phyloP scores from a whole-genome alignment of 2,329 filamentous ascomycete genomes.

The Clathrospora elynae region DNA sequence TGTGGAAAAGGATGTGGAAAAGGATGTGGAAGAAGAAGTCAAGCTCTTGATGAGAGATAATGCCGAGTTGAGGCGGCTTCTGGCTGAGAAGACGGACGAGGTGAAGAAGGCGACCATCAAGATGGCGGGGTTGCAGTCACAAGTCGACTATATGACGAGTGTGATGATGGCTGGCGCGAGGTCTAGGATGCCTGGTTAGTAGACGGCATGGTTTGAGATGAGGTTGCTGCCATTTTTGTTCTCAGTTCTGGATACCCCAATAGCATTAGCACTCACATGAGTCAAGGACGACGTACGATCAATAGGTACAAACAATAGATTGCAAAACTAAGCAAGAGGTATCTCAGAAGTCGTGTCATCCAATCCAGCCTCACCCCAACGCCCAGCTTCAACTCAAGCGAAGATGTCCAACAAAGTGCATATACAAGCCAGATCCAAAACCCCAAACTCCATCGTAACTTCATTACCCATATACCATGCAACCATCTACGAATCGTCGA shows the following conservation, averaged over 20 bases:
- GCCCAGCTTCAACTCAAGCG: not conserved
- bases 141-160: conserved; percentile 36
- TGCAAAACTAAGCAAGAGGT: conserved; percentile 8
- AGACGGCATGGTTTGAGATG: not conserved
- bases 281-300: not conserved
- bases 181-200: not conserved
- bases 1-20: conserved; percentile 7
- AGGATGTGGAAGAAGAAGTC: conserved; percentile 18
- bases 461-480: too few relatives aligned
- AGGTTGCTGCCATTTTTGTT: too few relatives aligned
- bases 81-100: conserved; percentile 31
- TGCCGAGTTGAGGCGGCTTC: conserved; percentile 23
- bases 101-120: conserved; percentile 34
- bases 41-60: conserved; percentile 33
- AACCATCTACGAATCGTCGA: conserved; percentile 24
- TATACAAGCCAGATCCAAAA: too few relatives aligned
- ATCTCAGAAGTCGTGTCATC: conserved; percentile 9
- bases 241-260: too few relatives aligned
- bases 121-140: conserved; percentile 32
- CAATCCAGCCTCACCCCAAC: not conserved
- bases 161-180: conserved; percentile 26
- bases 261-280: too few relatives aligned
- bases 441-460: conserved; percentile 1
- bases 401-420: too few relatives aligned
- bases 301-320: conserved; percentile 15